phyloP scores from a whole-genome alignment of 75 land plant species.

The Adiantum capillusveneris region DNA sequence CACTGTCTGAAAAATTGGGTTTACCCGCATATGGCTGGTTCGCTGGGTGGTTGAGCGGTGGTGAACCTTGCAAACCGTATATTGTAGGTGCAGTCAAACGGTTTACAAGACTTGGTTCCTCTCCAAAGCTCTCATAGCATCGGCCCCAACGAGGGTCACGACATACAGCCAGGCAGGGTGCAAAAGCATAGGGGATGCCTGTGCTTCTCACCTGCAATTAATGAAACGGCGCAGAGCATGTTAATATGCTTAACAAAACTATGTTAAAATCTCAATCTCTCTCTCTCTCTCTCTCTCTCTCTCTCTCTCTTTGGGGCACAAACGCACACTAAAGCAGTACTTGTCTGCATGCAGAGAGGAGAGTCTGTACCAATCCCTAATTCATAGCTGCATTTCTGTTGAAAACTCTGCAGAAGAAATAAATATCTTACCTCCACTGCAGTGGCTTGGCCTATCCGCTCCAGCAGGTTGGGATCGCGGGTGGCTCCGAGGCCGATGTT shows the following conservation, averaged over 20 bases:
- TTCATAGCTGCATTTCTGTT: too few relatives aligned
- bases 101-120: constrained; percentile 39
- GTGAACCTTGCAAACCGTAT: constrained; percentile 45
- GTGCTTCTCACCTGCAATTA: constrained; percentile 50
- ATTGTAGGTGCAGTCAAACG: constrained; percentile 39
- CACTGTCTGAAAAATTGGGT: constrained; percentile 16
- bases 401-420: too few relatives aligned
- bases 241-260: too few relatives aligned
- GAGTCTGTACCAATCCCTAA: too few relatives aligned
- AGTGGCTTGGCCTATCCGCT: constrained; percentile 32
- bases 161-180: constrained; percentile 68
- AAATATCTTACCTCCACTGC: constrained; percentile 42
- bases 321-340: too few relatives aligned
- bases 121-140: constrained; percentile 63
- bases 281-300: too few relatives aligned
- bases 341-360: too few relatives aligned
- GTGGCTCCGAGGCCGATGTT: constrained; percentile 42
- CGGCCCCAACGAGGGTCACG: constrained; percentile 69
- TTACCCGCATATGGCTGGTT: not conserved
- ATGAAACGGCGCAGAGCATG: too few relatives aligned
- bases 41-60: constrained; percentile 10
- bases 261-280: too few relatives aligned
- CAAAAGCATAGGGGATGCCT: constrained; percentile 58
- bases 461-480: constrained; percentile 34
- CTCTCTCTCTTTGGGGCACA: too few relatives aligned